Evolutionary conservation across 768 basidiomycete genomes (phyloP).

Genomic region (Pisolithus microcarpus): DNA sequence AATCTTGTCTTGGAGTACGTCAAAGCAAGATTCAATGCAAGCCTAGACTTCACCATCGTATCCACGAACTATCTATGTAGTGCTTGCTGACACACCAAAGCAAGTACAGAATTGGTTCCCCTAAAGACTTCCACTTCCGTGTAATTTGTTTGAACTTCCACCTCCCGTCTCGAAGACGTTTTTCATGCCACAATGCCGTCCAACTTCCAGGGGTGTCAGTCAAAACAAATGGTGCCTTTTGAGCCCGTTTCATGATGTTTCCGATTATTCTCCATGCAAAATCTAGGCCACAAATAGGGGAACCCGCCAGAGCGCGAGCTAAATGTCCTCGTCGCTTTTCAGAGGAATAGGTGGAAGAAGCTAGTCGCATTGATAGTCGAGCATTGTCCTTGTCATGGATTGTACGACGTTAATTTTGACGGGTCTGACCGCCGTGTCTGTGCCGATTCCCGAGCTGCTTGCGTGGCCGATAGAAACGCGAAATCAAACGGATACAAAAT

Average conservation of each 20-base stretch:
- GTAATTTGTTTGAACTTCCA: not conserved
- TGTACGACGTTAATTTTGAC: slow-evolving; percentile 23
- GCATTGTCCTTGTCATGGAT: slow-evolving; percentile 37
- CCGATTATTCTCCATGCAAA: slow-evolving; percentile 5
- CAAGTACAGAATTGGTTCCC: no score
- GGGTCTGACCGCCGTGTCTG: slow-evolving; percentile 21
- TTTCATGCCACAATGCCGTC: no score
- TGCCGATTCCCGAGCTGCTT: slow-evolving; percentile 14
- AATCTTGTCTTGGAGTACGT: no score
- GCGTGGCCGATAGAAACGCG: slow-evolving; percentile 27
- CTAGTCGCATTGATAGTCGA: slow-evolving; percentile 19
- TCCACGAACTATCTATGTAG: no score
- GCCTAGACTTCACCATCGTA: no score
- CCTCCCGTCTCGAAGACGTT: not conserved
- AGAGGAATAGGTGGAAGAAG: slow-evolving; percentile 31
- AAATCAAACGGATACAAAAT: slow-evolving; percentile 49
- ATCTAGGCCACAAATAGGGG: slow-evolving; percentile 17
- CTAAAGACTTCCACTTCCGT: no score
- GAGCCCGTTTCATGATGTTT: no score
- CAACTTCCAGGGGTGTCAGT: no score
- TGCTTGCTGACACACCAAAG: no score
- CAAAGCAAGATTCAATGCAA: no score
- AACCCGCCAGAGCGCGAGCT: slow-evolving; percentile 12
- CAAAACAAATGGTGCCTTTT: no score
- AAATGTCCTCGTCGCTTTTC: slow-evolving; percentile 11